These are phyloP conservation scores for Boletellus ananas DNA, from an alignment of 768 basidiomycete genomes.

Conservation along the genomic window DNA sequence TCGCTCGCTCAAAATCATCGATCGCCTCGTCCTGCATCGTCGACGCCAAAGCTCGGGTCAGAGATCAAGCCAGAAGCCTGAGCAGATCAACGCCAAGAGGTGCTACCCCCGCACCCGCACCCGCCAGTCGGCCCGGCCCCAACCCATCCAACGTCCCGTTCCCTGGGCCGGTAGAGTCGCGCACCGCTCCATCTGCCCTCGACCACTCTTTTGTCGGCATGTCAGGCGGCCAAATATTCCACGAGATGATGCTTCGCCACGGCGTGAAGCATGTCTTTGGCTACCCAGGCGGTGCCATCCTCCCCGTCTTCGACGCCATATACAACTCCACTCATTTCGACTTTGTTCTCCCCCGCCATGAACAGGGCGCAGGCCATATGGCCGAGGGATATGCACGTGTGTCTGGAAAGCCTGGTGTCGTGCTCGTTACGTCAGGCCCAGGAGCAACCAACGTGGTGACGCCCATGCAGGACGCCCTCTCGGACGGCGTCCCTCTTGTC, in stretches of 20 bases:
- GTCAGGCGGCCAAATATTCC: slow-evolving; percentile 96
- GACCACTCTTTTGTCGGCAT: slow-evolving; percentile 90
- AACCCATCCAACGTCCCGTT: slow-evolving; percentile 30
- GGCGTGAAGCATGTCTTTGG: slow-evolving; percentile 96
- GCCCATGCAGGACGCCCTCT: slow-evolving; percentile 95
- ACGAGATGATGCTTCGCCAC: slow-evolving; percentile 99
- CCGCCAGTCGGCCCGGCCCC: slow-evolving; percentile 39
- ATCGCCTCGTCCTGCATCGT: slow-evolving; percentile 51
- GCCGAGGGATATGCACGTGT: slow-evolving; percentile 97
- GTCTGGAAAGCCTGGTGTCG: slow-evolving; percentile 96
- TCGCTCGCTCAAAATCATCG: slow-evolving; percentile 51
- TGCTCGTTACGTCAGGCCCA: slow-evolving; percentile 96
- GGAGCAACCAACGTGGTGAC: slow-evolving; percentile 98
- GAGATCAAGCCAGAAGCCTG: slow-evolving; percentile 72
- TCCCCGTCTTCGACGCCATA: slow-evolving; percentile 99
- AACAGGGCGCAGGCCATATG: slow-evolving; percentile 99
- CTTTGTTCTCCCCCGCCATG: slow-evolving; percentile 93
- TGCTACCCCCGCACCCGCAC: slow-evolving; percentile 56
- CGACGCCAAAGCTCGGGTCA: slow-evolving; percentile 78
- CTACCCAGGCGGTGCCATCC: slow-evolving; percentile 96
- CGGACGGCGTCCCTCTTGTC: slow-evolving; percentile 90
- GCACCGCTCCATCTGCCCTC: slow-evolving; percentile 48
- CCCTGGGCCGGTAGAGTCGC: slow-evolving; percentile 32
- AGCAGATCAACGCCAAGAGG: slow-evolving; percentile 60
- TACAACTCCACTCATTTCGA: slow-evolving; percentile 94